Conservation (phyloP, 768 basidiomycete genomes). For the Chalciporus sphaerocephalus region DNA sequence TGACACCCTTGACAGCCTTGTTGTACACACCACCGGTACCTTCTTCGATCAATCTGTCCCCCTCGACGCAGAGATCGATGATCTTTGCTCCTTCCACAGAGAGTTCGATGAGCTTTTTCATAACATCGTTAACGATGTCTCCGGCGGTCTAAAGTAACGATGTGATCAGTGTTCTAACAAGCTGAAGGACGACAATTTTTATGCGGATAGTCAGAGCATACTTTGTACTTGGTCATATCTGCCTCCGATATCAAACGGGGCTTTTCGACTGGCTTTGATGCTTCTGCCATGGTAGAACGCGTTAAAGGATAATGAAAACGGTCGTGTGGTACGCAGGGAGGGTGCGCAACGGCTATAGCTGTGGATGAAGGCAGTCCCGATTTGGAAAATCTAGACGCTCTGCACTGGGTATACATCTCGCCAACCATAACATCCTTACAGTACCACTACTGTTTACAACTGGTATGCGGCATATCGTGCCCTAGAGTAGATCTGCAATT, state of each 20-base stretch:
- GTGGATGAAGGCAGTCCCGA: conserved; percentile 15
- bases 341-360: conserved; percentile 4
- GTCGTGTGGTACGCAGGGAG: conserved; percentile 5
- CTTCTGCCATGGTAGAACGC: conserved; percentile 52
- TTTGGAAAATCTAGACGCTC: conserved; percentile 19
- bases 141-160: conserved; percentile 66
- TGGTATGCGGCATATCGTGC: conserved; percentile 23
- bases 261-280: conserved; percentile 45
- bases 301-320: conserved; percentile 3
- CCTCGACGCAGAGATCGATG: conserved; percentile 87
- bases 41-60: conserved; percentile 89
- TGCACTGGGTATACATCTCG: background rate
- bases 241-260: conserved; percentile 55
- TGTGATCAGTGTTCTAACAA: conserved; percentile 6
- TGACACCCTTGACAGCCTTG: conserved; percentile 84
- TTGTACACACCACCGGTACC: conserved; percentile 84
- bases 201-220: conserved; percentile 27
- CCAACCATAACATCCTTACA: conserved; percentile 17
- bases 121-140: conserved; percentile 80
- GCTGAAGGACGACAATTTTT: conserved; percentile 15
- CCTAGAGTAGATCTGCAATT: conserved; percentile 16
- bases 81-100: conserved; percentile 79
- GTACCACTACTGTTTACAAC: conserved; percentile 29
- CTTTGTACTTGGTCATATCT: conserved; percentile 88
- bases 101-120: conserved; percentile 78